Conservation (phyloP, 2,329 filamentous ascomycete species). For the Fusarium pilosicola region DNA sequence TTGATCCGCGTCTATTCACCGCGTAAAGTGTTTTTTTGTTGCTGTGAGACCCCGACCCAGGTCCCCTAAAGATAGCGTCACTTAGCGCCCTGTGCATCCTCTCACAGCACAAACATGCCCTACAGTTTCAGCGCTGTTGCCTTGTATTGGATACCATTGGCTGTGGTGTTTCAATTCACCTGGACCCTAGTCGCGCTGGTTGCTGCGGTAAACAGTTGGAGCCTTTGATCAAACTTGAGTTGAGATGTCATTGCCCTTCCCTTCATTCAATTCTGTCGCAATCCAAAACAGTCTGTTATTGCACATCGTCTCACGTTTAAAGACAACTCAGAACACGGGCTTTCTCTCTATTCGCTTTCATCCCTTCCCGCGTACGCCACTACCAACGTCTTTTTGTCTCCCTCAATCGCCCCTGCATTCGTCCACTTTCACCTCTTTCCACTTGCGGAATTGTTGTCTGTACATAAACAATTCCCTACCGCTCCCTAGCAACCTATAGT, state of each 20-base stretch:
- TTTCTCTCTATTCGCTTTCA: constrained; percentile 4
- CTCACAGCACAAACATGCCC: constrained; percentile 17
- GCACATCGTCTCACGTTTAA: constrained; percentile 10
- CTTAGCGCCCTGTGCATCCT: constrained; percentile 22
- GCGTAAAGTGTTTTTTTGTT: constrained; percentile 51
- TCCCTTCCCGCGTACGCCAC: constrained; percentile 16
- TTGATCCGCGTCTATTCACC: constrained; percentile 42
- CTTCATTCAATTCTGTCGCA: constrained; percentile 16
- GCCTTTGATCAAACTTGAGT: constrained; percentile 18
- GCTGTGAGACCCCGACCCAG: constrained; percentile 21
- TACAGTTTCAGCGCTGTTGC: constrained; percentile 37
- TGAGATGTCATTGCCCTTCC: constrained; percentile 22
- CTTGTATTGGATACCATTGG: constrained; percentile 35
- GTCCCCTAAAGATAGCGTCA: constrained; percentile 16
- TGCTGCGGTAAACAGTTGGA: constrained; percentile 48
- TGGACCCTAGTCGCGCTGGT: constrained; percentile 37
- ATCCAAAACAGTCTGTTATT: constrained; percentile 25
- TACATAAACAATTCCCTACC: constrained; percentile 24
- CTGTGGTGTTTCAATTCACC: neutral
- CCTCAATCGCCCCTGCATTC: constrained; percentile 27
- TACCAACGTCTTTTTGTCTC: constrained; percentile 3
- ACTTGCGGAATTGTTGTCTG: constrained; percentile 34
- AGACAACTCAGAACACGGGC: neutral
- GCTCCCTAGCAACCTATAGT: constrained; percentile 8
- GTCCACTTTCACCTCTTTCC: constrained; percentile 31